Conservation (phyloP, 495 filamentous ascomycete species). For the Penicillium pancosmium region DNA sequence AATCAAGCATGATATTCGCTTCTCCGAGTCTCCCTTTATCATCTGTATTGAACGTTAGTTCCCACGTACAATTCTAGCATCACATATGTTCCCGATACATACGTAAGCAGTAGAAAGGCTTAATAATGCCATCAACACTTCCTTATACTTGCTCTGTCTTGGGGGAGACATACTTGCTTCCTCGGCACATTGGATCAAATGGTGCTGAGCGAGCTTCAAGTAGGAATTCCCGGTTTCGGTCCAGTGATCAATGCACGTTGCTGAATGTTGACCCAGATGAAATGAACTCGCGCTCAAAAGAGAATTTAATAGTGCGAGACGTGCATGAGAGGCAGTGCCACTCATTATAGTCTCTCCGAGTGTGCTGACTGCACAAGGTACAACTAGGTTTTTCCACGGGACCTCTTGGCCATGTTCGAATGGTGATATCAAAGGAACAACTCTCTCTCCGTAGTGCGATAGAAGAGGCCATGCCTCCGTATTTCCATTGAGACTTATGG, state of each 20-base stretch:
- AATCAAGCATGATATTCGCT: constrained; percentile 16
- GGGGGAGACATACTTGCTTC: constrained; percentile 1
- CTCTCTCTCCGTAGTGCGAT: constrained; percentile 25
- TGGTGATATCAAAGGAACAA: constrained; percentile 23
- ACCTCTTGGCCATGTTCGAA: constrained; percentile 19
- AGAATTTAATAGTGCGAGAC: constrained; percentile 23
- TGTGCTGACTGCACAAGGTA: constrained; percentile 22
- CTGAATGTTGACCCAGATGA: constrained; percentile 16
- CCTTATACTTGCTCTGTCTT: constrained; percentile 26
- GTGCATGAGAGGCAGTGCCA: constrained; percentile 5
- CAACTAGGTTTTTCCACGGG: constrained; percentile 19
- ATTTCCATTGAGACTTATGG: not conserved
- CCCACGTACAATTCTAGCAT: not conserved
- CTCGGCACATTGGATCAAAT: constrained; percentile 19
- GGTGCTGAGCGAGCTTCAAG: constrained; percentile 12
- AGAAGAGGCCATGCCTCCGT: constrained; percentile 22
- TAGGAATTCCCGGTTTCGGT: constrained; percentile 7
- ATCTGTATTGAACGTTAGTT: constrained; percentile 10
- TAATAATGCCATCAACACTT: constrained; percentile 23
- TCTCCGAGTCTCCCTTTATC: constrained; percentile 24
- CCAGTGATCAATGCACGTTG: constrained; percentile 6
- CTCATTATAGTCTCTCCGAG: constrained; percentile 18
- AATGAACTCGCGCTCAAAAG: constrained; percentile 23
- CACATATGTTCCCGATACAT: constrained; percentile 1
- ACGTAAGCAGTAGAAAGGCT: constrained; percentile 28